Evolutionary conservation across 352 stramenopile species (phyloP), one percentile per base, ranked within the genome.

Genomic region (Albugo laibachii): DNA sequence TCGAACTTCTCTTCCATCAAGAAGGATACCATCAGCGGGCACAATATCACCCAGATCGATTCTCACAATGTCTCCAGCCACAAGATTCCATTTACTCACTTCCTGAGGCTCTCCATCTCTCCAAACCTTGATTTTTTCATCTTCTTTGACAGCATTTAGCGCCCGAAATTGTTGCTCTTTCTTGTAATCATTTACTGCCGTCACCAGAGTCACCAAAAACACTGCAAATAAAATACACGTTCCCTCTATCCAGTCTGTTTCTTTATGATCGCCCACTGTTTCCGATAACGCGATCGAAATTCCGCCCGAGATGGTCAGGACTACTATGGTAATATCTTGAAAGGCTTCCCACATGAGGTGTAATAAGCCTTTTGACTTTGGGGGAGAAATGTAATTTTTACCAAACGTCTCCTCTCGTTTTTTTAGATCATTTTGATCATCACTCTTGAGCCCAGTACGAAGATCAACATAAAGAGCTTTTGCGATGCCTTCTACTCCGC

Each of bases 31-130:
- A 51, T 96, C 87, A 4, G 81, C 83, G 0, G 84, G 80, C 31
- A 96, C 69, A 19, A 87, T 86, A 55, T 96, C 87, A n/a, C 87
- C 86, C 36, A 79, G 45, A 49, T 79, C 63, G 0, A 80, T 63
- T 45, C 67, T 63, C 34, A 95, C 66, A 45, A 96, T 70, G 54
- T 96, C 85, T 21, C 85, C 85, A n/a, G 95, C 84, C 27, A 94
- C 61, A 11, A 96, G 57, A 21, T 89, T 62, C 48, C 55, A 83
- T 63, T 83, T 83, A 54, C 53, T 69, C 3, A 83, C 66, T 44
- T 80, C 68, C 19, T 49, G 56, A 0, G 68, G 66, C 21, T 55
- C 48, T 43, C 74, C 69, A 44, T 86, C 72, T 50, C 76, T 66
- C 36, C 76, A 60, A 6, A 81, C 77, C 52, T 86, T 89, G 46